Percentiles rank a stretch among this genome's conserved stretches.
These are phyloP conservation scores for Xylariales sp. DNA, from an alignment of 2,329 filamentous ascomycete genomes.

Conservation along the genomic window DNA sequence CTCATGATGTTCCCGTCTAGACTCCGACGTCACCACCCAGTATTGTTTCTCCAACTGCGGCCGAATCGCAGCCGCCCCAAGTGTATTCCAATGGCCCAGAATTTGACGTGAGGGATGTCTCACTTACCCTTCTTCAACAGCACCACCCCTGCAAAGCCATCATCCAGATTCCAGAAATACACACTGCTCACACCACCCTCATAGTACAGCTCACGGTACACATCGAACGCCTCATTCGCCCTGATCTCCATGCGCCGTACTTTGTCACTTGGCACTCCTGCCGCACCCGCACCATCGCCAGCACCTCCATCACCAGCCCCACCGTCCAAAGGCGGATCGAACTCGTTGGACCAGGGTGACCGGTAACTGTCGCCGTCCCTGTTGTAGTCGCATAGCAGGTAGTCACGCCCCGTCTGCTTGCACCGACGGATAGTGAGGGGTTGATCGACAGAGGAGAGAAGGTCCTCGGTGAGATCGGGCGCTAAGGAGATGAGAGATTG, in stretches of 20 bases:
- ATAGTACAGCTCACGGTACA: slow-evolving; percentile 95
- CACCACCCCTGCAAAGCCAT: slow-evolving; percentile 95
- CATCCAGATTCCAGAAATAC: slow-evolving; percentile 97
- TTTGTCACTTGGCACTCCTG: slow-evolving; percentile 82
- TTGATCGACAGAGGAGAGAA: slow-evolving; percentile 95
- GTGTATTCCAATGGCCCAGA: too few species aligned
- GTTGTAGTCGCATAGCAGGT: slow-evolving; percentile 99
- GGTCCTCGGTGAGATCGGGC: slow-evolving; percentile 91
- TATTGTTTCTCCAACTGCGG: too few species aligned
- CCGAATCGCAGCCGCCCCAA: too few species aligned
- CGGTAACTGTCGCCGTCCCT: slow-evolving; percentile 97
- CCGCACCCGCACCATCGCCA: slow-evolving; percentile 61
- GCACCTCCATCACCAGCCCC: slow-evolving; percentile 47
- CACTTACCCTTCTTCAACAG: slow-evolving; percentile 84
- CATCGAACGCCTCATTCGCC: slow-evolving; percentile 93
- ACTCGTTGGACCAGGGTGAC: slow-evolving; percentile 98
- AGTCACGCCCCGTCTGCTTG: slow-evolving; percentile 85
- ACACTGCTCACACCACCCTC: slow-evolving; percentile 94
- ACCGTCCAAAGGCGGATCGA: slow-evolving; percentile 80
- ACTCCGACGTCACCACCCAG: too few species aligned
- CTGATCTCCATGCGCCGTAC: slow-evolving; percentile 91
- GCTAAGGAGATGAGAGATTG: slow-evolving; percentile 82
- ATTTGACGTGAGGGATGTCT: too few species aligned
- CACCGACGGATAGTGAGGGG: slow-evolving; percentile 84
- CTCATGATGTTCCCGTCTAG: too few species aligned